Conservation (phyloP, 495 filamentous ascomycete species). For the Wilcoxina mikolae region DNA sequence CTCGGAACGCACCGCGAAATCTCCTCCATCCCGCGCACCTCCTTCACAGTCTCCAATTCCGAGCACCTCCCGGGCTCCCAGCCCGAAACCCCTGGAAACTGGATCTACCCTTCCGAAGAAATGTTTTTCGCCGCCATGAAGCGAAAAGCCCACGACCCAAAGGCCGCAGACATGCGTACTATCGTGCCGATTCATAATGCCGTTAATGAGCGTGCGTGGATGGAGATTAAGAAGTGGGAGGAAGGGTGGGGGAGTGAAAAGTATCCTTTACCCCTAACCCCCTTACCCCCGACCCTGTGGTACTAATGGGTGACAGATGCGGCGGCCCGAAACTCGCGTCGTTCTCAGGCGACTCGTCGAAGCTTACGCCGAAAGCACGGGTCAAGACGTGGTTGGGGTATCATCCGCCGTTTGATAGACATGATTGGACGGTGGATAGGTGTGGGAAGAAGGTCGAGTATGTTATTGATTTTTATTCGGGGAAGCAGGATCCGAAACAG, state of each 20-base stretch:
- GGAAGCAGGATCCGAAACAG: constrained; percentile 40
- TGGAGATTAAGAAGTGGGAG: constrained; percentile 78
- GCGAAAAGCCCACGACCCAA: constrained; percentile 53
- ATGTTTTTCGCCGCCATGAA: constrained; percentile 94
- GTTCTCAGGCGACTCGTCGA: constrained; percentile 62
- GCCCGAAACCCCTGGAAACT: constrained; percentile 48
- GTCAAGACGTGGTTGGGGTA: constrained; percentile 73
- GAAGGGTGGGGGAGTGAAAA: constrained; percentile 40
- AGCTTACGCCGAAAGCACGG: constrained; percentile 67
- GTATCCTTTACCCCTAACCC: too few relatives aligned
- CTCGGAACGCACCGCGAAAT: constrained; percentile 54
- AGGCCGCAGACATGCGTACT: constrained; percentile 59
- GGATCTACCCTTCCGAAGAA: constrained; percentile 90
- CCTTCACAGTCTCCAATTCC: constrained; percentile 28
- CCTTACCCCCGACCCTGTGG: constrained; percentile 5
- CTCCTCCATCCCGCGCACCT: constrained; percentile 61
- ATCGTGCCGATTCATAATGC: constrained; percentile 98
- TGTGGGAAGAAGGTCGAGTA: constrained; percentile 86
- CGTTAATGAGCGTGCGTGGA: constrained; percentile 81
- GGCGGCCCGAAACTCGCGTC: constrained; percentile 68
- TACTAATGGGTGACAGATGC: constrained; percentile 39
- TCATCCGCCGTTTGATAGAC: constrained; percentile 79
- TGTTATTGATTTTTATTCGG: constrained; percentile 94
- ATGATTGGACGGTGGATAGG: constrained; percentile 93
- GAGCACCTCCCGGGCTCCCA: constrained; percentile 28